phyloP scores from a whole-genome alignment of 2,329 filamentous ascomycete genomes.

The Colletotrichum scovillei region DNA sequence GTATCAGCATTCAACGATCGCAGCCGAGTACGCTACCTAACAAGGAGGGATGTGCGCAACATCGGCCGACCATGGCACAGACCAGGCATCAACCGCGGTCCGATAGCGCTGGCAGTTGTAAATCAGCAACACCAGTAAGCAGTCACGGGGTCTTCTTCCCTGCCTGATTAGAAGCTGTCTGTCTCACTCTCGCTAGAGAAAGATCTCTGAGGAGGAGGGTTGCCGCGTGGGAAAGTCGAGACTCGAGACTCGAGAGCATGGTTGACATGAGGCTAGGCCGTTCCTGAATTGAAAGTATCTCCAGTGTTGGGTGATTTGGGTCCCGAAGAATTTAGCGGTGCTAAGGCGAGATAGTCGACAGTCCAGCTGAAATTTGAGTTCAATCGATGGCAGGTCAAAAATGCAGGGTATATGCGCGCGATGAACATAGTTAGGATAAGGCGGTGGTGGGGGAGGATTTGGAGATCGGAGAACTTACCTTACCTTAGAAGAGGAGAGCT shows the following conservation, averaged over 20 bases:
- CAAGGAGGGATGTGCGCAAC: background rate
- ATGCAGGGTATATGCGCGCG: background rate
- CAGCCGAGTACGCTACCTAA: background rate
- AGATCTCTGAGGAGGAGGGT: background rate
- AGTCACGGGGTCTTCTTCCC: background rate
- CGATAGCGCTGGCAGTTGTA: background rate
- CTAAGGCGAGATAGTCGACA: background rate
- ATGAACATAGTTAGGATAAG: background rate
- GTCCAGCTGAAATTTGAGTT: slow-evolving; percentile 8
- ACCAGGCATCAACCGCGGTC: background rate
- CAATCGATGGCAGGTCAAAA: background rate
- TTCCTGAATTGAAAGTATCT: background rate
- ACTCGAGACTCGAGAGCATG: background rate
- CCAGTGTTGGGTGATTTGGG: background rate
- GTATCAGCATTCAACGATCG: background rate
- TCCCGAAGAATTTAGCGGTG: background rate
- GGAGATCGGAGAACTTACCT: background rate
- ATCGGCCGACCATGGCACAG: background rate
- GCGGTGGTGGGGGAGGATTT: slow-evolving; percentile 4
- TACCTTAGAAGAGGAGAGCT: background rate
- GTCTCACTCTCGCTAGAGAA: background rate
- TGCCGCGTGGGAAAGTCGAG: background rate
- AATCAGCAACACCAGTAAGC: background rate
- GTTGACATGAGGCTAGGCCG: background rate
- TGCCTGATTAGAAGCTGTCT: background rate